A percentile compares a stretch with the other conserved stretches of the same genome.
Evolutionary conservation across 2,329 filamentous ascomycete species (phyloP).

Genomic region (Alternaria gaisen): DNA sequence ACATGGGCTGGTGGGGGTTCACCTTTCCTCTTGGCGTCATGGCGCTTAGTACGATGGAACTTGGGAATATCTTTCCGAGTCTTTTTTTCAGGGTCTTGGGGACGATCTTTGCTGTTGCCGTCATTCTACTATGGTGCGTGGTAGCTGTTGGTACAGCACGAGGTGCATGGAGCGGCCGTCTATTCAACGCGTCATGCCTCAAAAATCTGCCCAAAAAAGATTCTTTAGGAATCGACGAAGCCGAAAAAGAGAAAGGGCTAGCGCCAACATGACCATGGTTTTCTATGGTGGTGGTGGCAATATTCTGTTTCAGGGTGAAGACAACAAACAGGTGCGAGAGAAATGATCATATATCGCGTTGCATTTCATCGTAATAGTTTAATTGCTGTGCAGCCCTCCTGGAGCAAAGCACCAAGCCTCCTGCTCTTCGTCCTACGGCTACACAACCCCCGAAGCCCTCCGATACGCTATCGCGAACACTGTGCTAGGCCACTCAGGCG

Average conservation of each 20-base stretch:
- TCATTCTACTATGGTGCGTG: slow-evolving; percentile 65
- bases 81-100: slow-evolving; percentile 65
- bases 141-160: slow-evolving; percentile 61
- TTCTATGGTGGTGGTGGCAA: not conserved
- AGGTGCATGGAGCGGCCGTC: slow-evolving; percentile 58
- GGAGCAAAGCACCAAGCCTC: slow-evolving; percentile 8
- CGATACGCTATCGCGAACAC: not conserved
- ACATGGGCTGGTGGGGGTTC: slow-evolving; percentile 71
- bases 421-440: not conserved
- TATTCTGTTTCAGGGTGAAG: not conserved
- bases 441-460: not conserved
- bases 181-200: slow-evolving; percentile 66
- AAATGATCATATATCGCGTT: not conserved
- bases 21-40: slow-evolving; percentile 68
- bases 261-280: not conserved
- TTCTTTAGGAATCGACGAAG: slow-evolving; percentile 15
- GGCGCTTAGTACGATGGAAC: slow-evolving; percentile 58
- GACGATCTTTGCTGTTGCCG: slow-evolving; percentile 62
- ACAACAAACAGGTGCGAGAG: not conserved
- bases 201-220: slow-evolving; percentile 42
- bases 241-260: slow-evolving; percentile 28
- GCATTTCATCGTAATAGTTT: not conserved
- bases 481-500: not conserved
- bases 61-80: slow-evolving; percentile 63
- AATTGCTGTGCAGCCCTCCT: not conserved